Evolutionary conservation across 176 grass and related monocot species (phyloP).

Genomic region (Triticum aestivum): IWGSC_CS_RefSeq_v2.1 NC_057795.1:537090429-537090928

Average conservation of each 20-base stretch:
- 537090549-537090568: not conserved
- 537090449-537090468: too few species aligned
- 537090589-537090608: not conserved
- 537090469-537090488: too few species aligned
- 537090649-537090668: not conserved
- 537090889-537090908: conserved; percentile 74
- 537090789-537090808: conserved; percentile 55
- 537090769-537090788: conserved; percentile 49
- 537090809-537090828: conserved; percentile 68
- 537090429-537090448: too few species aligned
- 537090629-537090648: not conserved
- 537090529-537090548: not conserved
- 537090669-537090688: conserved; percentile 10
- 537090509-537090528: not conserved
- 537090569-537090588: not conserved
- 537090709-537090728: conserved; percentile 12
- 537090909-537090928: conserved; percentile 80
- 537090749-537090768: conserved; percentile 5
- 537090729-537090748: conserved; percentile 12
- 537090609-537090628: not conserved
- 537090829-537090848: conserved; percentile 26
- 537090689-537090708: not conserved
- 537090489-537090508: not conserved
- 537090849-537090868: not conserved
- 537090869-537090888: conserved; percentile 31